Evolutionary conservation across 2,329 filamentous ascomycete genomes (phyloP), one percentile per base, ranked within the genome.

Genomic region (Paraconiothyrium brasiliense): DNA sequence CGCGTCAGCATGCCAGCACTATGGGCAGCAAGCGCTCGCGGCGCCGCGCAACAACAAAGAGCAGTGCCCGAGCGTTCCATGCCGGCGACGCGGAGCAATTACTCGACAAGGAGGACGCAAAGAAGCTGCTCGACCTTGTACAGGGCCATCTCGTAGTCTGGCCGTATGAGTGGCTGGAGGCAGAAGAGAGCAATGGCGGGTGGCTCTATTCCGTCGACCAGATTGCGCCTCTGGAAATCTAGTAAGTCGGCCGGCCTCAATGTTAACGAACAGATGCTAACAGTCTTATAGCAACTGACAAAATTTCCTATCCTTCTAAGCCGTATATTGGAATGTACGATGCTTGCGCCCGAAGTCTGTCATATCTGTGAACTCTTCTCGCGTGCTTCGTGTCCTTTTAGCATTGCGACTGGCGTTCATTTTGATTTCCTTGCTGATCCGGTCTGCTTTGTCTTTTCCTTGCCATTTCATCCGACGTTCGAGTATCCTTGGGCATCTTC

Each of bases 201-300:
- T 99, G 95, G 95, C 86, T 97, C 65, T 98, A 97, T 80, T 93
- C 94, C 75, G 92, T 98, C 59, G 95, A 99, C 78, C 91, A 96
- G 78, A 90, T 99, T 76, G 96, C 95, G 71, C 95, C 95, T 59
- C 84, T 99, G 80, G 93, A 97, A 81, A 98, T 99, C 73, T 99
- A 99, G 92, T 73, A 59, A 71, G 70, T 70, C 27, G 22, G 11
- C 37, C 14, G 37, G 35, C 20, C 30, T 32, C 10, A 2, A 20
- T 30, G 20, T 11, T 9, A 20, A 20, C 20, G 48, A 13, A 3
- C 6, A 14, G n/a, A 30, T 32, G 37, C 59, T 61, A 51, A 57
- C 51, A 16, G 41, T 11, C 30, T 34, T 34, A 34, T 44, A 60
- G 58, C 35, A 60, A 52, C 35, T 60, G 50, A 56, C 22, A 32